Conservation (phyloP, 1,284 basidiomycete genomes). For the Hymenochaete sp. region DNA sequence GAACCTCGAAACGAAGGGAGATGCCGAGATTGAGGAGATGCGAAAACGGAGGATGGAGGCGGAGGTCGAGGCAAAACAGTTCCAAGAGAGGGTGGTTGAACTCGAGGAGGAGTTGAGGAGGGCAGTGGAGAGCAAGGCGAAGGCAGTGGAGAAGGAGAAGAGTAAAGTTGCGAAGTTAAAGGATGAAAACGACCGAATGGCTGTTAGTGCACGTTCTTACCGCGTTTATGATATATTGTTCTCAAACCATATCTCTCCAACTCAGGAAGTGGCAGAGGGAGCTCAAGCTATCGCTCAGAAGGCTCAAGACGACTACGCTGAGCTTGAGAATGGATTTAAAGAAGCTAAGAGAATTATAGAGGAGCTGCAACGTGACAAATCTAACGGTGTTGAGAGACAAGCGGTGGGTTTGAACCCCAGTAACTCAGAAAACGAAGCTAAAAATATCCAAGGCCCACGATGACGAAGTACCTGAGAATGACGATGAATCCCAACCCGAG, state of each 20-base stretch:
- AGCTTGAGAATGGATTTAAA: constrained; percentile 22
- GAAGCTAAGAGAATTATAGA: constrained; percentile 20
- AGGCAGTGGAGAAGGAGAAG: constrained; percentile 33
- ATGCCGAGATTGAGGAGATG: constrained; percentile 44
- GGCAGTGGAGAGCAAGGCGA: constrained; percentile 22
- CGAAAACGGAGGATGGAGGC: constrained; percentile 48
- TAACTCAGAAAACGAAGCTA: neutral
- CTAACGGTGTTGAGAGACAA: neutral
- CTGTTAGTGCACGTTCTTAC: constrained; percentile 4
- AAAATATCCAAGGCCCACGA: constrained; percentile 1
- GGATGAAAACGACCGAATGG: constrained; percentile 19
- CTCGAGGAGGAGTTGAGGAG: constrained; percentile 28
- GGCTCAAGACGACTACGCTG: constrained; percentile 22
- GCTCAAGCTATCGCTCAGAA: constrained; percentile 16
- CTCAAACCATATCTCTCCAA: constrained; percentile 2
- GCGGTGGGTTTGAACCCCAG: neutral
- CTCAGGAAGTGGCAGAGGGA: constrained; percentile 19
- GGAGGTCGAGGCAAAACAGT: constrained; percentile 43
- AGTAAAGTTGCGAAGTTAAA: constrained; percentile 39
- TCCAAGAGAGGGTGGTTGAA: constrained; percentile 37
- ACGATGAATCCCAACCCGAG: constrained; percentile 1
- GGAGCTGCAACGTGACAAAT: constrained; percentile 8
- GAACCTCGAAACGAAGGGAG: constrained; percentile 53
- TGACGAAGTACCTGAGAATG: constrained; percentile 1
- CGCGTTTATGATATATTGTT: neutral